phyloP scores from a whole-genome alignment of 2,329 filamentous ascomycete genomes.

The Capronia epimyces region DNA sequence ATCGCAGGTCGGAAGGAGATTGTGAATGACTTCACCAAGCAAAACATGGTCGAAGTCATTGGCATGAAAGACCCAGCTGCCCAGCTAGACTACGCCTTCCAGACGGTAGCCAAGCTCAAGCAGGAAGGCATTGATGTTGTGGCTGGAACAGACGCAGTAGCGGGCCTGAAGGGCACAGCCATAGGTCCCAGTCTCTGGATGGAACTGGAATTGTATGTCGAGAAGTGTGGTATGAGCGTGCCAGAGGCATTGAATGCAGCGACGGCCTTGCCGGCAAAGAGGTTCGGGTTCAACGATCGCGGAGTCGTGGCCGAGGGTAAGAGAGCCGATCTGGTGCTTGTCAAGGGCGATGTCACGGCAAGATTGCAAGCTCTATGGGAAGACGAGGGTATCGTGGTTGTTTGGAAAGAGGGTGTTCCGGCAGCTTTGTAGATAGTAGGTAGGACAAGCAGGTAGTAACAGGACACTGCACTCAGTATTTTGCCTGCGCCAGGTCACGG shows the following conservation, averaged over 20 bases:
- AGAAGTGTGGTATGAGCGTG: conserved; percentile 29
- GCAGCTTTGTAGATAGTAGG: conserved; percentile 7
- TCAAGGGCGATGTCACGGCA: conserved; percentile 26
- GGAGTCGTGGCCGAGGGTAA: conserved; percentile 29
- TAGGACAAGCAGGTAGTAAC: no score
- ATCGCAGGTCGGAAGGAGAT: conserved; percentile 26
- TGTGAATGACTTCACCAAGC: conserved; percentile 28
- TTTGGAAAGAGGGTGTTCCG: conserved; percentile 27
- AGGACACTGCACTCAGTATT: no score
- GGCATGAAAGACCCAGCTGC: conserved; percentile 26
- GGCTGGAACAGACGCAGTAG: conserved; percentile 33
- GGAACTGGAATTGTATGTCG: conserved; percentile 31
- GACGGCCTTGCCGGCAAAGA: conserved; percentile 28
- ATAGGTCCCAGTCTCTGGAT: conserved; percentile 30
- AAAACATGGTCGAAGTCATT: conserved; percentile 30
- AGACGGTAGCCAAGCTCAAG: conserved; percentile 26
- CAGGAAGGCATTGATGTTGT: conserved; percentile 31
- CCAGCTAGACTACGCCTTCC: conserved; percentile 23
- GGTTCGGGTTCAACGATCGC: conserved; percentile 31
- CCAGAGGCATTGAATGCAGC: conserved; percentile 31
- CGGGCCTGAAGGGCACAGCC: conserved; percentile 23
- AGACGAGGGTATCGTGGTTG: conserved; percentile 22
- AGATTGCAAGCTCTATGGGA: conserved; percentile 24
- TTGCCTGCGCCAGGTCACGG: no score
- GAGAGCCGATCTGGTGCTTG: conserved; percentile 27